Evolutionary conservation across 1,284 basidiomycete species (phyloP), one percentile per base, ranked within the genome.

Genomic region (Fomitiporia mediterranea): DNA sequence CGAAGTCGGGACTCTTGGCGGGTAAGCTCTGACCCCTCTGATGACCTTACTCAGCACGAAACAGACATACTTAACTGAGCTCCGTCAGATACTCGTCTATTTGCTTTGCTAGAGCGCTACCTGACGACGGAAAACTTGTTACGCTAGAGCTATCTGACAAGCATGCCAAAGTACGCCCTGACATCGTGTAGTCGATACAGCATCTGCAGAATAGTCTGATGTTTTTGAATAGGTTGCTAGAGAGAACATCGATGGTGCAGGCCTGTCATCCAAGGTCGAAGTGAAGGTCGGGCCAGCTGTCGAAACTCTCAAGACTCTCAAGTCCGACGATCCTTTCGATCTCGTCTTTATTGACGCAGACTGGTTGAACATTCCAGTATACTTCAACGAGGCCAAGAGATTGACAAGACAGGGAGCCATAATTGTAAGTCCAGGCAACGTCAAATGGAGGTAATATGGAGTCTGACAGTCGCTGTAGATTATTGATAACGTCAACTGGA

Each of bases 1-100:
- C 34, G 82, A 84, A 62, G 75, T 86, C 47, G 83, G 82, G 1
- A 83, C 82, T 5, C 72, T 84, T 2, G 82, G 80, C 62, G 82
- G 81, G 80, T 82, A 62, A 53, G 74, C 67, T 13, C 38, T 9
- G 19, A 30, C 51, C 38, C 55, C 49, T 53, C 56, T 6, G 32
- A 34, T 34, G 13, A 34, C 13, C 32, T 34, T 34, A 13, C 32
- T 6, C 6, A 34, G 34, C 61, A 6, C 37, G 61, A 25, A 35
- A 6, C 25, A 52, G 51, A 53, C 30, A 32, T 53, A 2, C 42
- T 23, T 17, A 7, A 4, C 50, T n/a, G 21, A 38, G 25, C 35
- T 38, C 17, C 19, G 4, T 19, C 60, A 82, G 81, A 7, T 83
- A 80, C 65, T 83, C 81, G 3, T 74, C 80, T 1, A 81, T 82